These are phyloP conservation scores for Curvularia sp. DNA, from an alignment of 2,329 filamentous ascomycete species.

Conservation along the genomic window DNA sequence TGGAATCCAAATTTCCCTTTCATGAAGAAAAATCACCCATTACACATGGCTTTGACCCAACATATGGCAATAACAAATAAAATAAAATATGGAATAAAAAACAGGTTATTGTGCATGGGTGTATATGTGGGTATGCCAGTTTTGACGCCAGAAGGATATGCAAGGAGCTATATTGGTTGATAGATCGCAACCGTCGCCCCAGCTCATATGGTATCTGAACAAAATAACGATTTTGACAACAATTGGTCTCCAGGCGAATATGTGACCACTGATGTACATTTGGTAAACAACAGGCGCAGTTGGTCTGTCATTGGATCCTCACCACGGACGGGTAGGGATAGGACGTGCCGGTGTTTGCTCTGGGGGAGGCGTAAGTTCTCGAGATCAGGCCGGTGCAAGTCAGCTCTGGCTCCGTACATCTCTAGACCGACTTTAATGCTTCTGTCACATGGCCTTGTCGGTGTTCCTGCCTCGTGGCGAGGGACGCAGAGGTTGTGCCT, in stretches of 20 bases:
- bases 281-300: constrained; percentile 7
- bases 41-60: background rate
- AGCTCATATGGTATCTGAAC: constrained; percentile 3
- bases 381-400: background rate
- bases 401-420: background rate
- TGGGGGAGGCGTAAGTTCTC: background rate
- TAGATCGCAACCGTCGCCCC: background rate
- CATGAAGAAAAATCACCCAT: background rate
- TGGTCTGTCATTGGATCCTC: background rate
- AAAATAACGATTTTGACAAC: background rate
- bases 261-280: background rate
- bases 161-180: background rate
- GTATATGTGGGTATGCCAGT: background rate
- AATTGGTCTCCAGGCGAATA: background rate
- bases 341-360: background rate
- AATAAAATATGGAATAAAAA: background rate
- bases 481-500: background rate
- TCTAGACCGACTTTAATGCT: background rate
- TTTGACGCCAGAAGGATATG: constrained; percentile 1
- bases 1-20: background rate
- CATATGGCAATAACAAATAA: background rate
- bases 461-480: background rate
- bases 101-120: background rate
- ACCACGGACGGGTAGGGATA: background rate
- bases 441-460: background rate